Percentiles rank a stretch among this genome's conserved stretches.
These are phyloP conservation scores for Malassezia japonica DNA, from an alignment of 1,284 basidiomycete genomes.

Conservation along the genomic window DNA sequence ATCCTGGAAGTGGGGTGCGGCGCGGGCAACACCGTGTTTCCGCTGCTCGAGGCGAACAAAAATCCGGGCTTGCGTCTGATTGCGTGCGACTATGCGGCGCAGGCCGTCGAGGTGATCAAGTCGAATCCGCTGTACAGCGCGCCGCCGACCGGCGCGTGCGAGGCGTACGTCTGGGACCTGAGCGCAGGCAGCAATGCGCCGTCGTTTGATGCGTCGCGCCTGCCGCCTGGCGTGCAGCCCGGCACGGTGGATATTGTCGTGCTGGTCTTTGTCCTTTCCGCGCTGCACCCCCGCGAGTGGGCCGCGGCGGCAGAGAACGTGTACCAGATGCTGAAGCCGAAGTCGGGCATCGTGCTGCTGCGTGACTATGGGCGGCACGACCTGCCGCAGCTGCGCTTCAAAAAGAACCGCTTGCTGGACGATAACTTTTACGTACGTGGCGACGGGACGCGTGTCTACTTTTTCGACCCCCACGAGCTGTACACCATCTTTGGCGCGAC, in stretches of 20 bases:
- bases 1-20: slow-evolving; percentile 46
- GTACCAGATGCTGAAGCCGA: slow-evolving; percentile 68
- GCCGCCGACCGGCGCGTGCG: slow-evolving; percentile 52
- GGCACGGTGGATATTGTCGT: slow-evolving; percentile 73
- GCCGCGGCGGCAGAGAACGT: slow-evolving; percentile 71
- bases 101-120: slow-evolving; percentile 84
- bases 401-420: slow-evolving; percentile 70
- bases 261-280: slow-evolving; percentile 90
- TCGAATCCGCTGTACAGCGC: slow-evolving; percentile 19
- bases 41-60: slow-evolving; percentile 67
- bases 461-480: slow-evolving; percentile 39
- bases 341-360: slow-evolving; percentile 65
- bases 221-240: slow-evolving; percentile 21
- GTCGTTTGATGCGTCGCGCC: neutral
- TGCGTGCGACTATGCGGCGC: slow-evolving; percentile 82
- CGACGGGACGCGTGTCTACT: slow-evolving; percentile 68
- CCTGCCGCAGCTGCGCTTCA: slow-evolving; percentile 78
- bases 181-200: neutral
- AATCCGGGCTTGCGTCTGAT: slow-evolving; percentile 67
- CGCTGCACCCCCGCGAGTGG: slow-evolving; percentile 91
- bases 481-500: slow-evolving; percentile 32
- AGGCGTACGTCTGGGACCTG: slow-evolving; percentile 83
- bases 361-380: slow-evolving; percentile 94
- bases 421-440: slow-evolving; percentile 70
- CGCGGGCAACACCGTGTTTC: slow-evolving; percentile 85